Evolutionary conservation across 371 early-diverging fungal genomes (phyloP), one percentile per base, ranked within the genome.

Genomic region (Spiromyces aspiralis): DNA sequence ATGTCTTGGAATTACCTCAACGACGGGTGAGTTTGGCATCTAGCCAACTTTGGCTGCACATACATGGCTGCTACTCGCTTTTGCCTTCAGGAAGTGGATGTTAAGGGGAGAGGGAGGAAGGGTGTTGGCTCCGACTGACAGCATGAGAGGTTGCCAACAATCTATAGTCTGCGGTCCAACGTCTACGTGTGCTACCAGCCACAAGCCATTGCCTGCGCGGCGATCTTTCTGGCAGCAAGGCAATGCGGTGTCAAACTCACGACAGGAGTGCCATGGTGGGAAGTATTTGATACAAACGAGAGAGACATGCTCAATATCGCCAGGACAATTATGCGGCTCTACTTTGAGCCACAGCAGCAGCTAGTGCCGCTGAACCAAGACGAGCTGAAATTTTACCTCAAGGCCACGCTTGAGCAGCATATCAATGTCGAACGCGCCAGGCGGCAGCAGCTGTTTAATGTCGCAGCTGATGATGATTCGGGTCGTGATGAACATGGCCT

Each of bases 1-100:
- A 66, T 71, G 20, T 89, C 95, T 12, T 92, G 92, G 91, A 84
- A 85, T 53, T 90, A 81, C 56, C 55, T 91, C 51, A 91, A 94
- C 62, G 94, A 94, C 54, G 72, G 85, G 80, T 80, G 69, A 47
- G 64, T 48, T 28, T 41, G 23, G 26, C 23, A 47, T 55, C 19
- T 44, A 13, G 4, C 3, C 27, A 19, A 27, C 55, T 35, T 12
- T 19, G 20, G 13, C 3, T 10, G 4, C 42, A 3, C 12, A 23
- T n/a, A 23, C 4, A 10, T 10, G 49, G 10, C 6, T 48, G 22
- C 12, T 6, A n/a, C 25, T 53, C 12, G 13, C 22, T 12, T 12
- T 12, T 12, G 27, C 20, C 27, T 19, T 46, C 12, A 46, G 12
- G 27, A 19, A 46, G 12, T 28, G 20, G 12, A 19, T 46, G 19